Base-by-base conservation (phyloP, 2,329 filamentous ascomycete genomes). In the Cyclaneusma minus region DNA sequence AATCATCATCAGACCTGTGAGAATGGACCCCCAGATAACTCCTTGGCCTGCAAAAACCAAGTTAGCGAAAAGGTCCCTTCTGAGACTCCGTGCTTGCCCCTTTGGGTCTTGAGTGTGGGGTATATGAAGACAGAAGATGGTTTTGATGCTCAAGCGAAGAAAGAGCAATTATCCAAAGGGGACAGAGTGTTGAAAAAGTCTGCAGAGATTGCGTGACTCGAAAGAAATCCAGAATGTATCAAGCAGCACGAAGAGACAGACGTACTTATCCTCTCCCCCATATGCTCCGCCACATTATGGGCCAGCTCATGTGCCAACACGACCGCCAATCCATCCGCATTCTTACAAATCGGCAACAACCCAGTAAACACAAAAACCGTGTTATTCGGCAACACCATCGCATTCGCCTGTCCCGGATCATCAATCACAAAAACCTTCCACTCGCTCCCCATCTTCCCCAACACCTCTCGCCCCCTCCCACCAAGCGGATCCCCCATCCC, bases 311-410 rank as follows among this genome's bases (percentile, higher is more conserved):
- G 80, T 9, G 77, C 76, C 9, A 87, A 56, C 3, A 87, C 76
- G 2, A 79, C 69, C 4, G 80, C 80, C 14, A 87, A 56, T 3
- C 70, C 73, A 43, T 76, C 66, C 30, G 83, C 76, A 39, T 58
- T 70, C 27, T 60, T 45, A 32, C 74, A 76, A 13, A 82, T 54
- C n/a, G 63, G 60, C 28, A 85, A 49, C 16, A 87, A 70, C 19
- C 80, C 79, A 35, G 68, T 75, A 43, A 71, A 77, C 2, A 87
- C 78, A 44, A 85, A 85, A 1, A 87, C 78, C 40, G 84, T 83
- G 13, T 79, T 78, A 4, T 71, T 78, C 0, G 80, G 79, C 5
- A 83, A 61, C 2, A 87, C 78, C 42, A 85, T 83, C 0, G 80
- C 80, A 40, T 87, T 87, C 35, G 62, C 60, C 20, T 63, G 20